Conservation (phyloP, 306 rosid genomes). For the Vigna mungo region DNA sequence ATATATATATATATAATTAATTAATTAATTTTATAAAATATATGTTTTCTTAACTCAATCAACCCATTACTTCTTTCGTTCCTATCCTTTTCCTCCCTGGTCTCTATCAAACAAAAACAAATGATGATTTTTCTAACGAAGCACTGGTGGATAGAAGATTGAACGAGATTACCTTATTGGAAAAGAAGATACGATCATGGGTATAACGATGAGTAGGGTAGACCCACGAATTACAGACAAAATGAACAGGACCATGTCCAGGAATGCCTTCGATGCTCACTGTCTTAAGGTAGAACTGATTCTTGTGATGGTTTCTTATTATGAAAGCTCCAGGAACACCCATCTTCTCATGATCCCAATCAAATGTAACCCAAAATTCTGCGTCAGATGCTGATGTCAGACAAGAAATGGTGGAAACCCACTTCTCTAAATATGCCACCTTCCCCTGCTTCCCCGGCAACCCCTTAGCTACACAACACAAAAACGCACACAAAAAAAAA, state of each 20-base stretch:
- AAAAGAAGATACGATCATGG: conserved; percentile 72
- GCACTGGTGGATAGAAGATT: not conserved
- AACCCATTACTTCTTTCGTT: too few relatives aligned
- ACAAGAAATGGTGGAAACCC: conserved; percentile 64
- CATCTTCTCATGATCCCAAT: conserved; percentile 72
- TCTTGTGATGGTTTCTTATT: conserved; percentile 70
- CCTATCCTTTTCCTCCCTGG: too few relatives aligned
- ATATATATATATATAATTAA: too few relatives aligned
- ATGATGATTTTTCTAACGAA: not conserved
- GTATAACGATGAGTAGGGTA: conserved; percentile 81
- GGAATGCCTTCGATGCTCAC: conserved; percentile 72
- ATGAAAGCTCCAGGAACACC: conserved; percentile 85
- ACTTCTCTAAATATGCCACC: conserved; percentile 65
- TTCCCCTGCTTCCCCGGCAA: conserved; percentile 63
- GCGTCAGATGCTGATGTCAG: conserved; percentile 53
- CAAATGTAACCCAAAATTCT: conserved; percentile 54
- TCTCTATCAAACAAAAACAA: too few relatives aligned
- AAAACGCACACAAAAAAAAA: too few relatives aligned
- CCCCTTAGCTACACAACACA: conserved; percentile 48
- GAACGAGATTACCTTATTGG: conserved; percentile 63
- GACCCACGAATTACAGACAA: conserved; percentile 95
- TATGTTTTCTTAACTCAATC: too few relatives aligned
- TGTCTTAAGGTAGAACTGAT: conserved; percentile 77
- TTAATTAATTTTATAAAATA: too few relatives aligned
- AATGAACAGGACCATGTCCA: conserved; percentile 63